phyloP scores from a whole-genome alignment of 768 basidiomycete genomes.

The Mycena galericulata region DNA sequence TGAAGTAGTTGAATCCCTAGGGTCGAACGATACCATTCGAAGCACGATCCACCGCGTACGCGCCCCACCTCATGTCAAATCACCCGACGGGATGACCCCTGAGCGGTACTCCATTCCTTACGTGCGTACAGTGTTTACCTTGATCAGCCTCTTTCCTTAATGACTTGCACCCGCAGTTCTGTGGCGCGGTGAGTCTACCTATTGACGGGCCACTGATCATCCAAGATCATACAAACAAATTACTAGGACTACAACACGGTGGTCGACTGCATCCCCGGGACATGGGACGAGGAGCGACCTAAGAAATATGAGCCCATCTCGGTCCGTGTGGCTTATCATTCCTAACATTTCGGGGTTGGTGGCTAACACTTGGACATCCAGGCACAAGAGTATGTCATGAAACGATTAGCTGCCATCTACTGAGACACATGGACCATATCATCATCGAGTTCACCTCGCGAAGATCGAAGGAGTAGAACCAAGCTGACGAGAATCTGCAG shows the following conservation, averaged over 20 bases:
- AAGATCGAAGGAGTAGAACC: no score
- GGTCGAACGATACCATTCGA: slow-evolving; percentile 59
- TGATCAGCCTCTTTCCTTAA: background rate
- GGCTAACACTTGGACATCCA: no score
- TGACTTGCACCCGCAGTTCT: background rate
- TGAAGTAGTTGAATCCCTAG: slow-evolving; percentile 37
- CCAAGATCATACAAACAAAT: background rate
- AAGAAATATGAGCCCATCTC: slow-evolving; percentile 64
- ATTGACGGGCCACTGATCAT: slow-evolving; percentile 26
- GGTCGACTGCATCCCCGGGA: slow-evolving; percentile 65
- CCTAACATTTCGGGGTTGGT: background rate
- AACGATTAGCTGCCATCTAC: no score
- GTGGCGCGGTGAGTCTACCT: slow-evolving; percentile 9
- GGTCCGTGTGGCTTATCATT: slow-evolving; percentile 37
- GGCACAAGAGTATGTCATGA: no score
- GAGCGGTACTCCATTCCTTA: slow-evolving; percentile 74
- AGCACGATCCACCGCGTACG: slow-evolving; percentile 68
- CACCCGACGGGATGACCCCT: slow-evolving; percentile 50
- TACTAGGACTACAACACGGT: slow-evolving; percentile 53
- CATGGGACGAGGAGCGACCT: slow-evolving; percentile 56
- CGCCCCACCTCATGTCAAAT: slow-evolving; percentile 51
- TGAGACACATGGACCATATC: no score
- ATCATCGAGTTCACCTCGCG: no score
- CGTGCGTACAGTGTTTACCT: slow-evolving; percentile 40
- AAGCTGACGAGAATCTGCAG: no score